Evolutionary conservation across 495 filamentous ascomycete species (phyloP), one percentile per base, ranked within the genome.

Genomic region (Umbilicaria muhlenbergii): DNA sequence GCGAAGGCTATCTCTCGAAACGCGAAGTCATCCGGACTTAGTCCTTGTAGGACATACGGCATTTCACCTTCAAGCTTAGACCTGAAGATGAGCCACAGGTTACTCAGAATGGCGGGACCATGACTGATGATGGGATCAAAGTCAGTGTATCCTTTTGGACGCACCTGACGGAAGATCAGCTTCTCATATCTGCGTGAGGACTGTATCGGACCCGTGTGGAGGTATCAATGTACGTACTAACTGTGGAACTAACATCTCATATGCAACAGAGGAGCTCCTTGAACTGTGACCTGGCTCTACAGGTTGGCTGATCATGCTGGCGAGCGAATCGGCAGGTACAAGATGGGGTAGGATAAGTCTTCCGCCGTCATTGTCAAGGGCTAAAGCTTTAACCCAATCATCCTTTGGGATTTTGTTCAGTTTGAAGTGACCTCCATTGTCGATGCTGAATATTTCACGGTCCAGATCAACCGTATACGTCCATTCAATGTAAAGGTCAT

Each of bases 391-490:
- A 12, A 48, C 41, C 51, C 48, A 53, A 8, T 46, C 15, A 15
- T 15, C 38, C 13, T 36, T 32, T 8, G 51, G 43, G 11, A 53
- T 39, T 11, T 45, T 21, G 13, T 44, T 18, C 10, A 53, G 36
- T 7, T 34, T 18, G 45, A 51, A 53, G 17, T 53, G 49, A 17
- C 19, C 40, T 16, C 24, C 34, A 18, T 45, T 53, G 17, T 51
- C 24, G 13, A 53, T 43, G 16, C 44, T 32, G 34, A 53, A 51
- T 18, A 51, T 28, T 32, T 51, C 49, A 3, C 36, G 48, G 35
- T 53, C 51, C 12, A 53, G 51, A 38, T 53, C 49, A 14, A 53
- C 32, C 11, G 44, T 51, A 36, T 51, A 28, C 5, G 24, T 28
- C 24, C 24, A 28, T 28, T 28, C 24, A 10, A 28, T 28, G 24